Percentiles rank a stretch among this genome's conserved stretches.
Conservation (phyloP, 306 rosid genomes). For the Oxytropis ochrocephala region DNA sequence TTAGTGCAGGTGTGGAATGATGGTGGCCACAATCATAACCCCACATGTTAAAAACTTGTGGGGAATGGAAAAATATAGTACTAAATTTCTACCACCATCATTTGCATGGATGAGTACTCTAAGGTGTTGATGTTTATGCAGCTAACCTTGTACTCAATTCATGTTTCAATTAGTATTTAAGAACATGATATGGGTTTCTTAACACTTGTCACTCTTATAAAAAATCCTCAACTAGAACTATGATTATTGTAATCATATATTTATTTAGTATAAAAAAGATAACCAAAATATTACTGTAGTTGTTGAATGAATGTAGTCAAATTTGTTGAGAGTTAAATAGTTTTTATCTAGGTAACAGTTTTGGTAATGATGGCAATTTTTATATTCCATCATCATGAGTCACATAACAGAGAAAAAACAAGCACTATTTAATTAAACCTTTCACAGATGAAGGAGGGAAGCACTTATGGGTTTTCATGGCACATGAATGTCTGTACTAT, state of each 20-base stretch:
- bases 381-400: background rate
- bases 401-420: background rate
- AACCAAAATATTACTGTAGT: too few species aligned
- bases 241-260: background rate
- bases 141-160: too few species aligned
- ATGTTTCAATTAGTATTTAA: too few species aligned
- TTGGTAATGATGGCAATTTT: background rate
- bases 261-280: background rate
- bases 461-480: background rate
- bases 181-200: too few species aligned
- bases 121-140: too few species aligned
- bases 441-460: background rate
- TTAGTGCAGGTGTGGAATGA: conserved; percentile 33
- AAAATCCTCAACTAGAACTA: background rate
- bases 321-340: background rate
- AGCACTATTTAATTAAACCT: background rate
- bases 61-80: background rate
- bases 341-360: background rate
- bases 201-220: too few species aligned
- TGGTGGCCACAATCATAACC: conserved; percentile 42
- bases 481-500: background rate
- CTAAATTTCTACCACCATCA: background rate
- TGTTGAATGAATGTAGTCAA: background rate
- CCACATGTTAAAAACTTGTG: conserved; percentile 26
- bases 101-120: too few species aligned